Conservation (phyloP, 2,329 filamentous ascomycete species). For the Fusarium pilosicola region DNA sequence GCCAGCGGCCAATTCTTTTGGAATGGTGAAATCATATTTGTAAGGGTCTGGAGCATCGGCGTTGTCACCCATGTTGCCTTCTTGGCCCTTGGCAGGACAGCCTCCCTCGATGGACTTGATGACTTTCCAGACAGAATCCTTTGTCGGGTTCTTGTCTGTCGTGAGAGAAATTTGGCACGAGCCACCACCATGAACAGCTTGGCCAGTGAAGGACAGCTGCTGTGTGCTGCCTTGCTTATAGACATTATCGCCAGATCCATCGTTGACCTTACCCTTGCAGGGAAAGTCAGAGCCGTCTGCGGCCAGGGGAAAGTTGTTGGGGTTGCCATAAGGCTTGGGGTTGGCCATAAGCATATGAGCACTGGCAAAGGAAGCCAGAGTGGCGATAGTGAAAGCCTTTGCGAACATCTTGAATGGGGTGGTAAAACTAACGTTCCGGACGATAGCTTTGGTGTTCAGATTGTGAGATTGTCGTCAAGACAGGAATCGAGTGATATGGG, state of each 20-base stretch:
- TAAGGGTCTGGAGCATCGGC: constrained; percentile 58
- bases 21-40: constrained; percentile 77
- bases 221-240: constrained; percentile 60
- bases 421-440: constrained; percentile 46
- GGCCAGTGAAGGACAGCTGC: constrained; percentile 72
- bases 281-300: constrained; percentile 75
- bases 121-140: constrained; percentile 81
- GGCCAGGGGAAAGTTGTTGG: too few species aligned
- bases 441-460: constrained; percentile 39
- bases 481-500: constrained; percentile 40
- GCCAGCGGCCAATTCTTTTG: constrained; percentile 75
- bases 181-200: constrained; percentile 87
- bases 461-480: constrained; percentile 44
- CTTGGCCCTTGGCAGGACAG: constrained; percentile 57
- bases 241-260: constrained; percentile 62
- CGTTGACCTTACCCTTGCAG: constrained; percentile 72
- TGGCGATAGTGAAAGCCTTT: constrained; percentile 61
- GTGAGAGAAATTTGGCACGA: constrained; percentile 92
- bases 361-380: constrained; percentile 67
- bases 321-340: constrained; percentile 64
- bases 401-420: constrained; percentile 59
- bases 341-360: constrained; percentile 81
- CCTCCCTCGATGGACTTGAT: constrained; percentile 89
- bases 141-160: constrained; percentile 75
- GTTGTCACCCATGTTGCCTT: constrained; percentile 66